Evolutionary conservation across 805 yeast genomes (phyloP).

Genomic region (Cephaloascus albidus): DNA sequence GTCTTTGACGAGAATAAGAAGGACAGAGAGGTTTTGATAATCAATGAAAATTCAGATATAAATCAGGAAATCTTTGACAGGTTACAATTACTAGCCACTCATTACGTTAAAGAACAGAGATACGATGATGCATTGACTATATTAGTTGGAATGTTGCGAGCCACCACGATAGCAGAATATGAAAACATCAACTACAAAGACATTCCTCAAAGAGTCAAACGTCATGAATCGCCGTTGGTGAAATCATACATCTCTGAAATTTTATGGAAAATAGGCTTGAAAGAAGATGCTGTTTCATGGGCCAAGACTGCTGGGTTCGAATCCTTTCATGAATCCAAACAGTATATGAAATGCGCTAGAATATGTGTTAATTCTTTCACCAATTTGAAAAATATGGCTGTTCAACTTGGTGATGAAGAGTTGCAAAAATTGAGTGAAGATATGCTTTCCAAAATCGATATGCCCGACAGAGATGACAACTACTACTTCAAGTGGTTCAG

Average conservation of each 20-base stretch:
- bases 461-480: not conserved
- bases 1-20: conserved; percentile 8
- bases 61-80: conserved; percentile 11
- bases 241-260: conserved; percentile 33
- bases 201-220: not conserved
- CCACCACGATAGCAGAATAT: not conserved
- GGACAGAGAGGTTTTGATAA: conserved; percentile 7
- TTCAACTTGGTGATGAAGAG: not conserved
- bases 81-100: conserved; percentile 12
- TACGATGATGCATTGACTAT: conserved; percentile 2
- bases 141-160: not conserved
- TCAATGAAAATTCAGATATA: conserved; percentile 5
- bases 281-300: conserved; percentile 26
- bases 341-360: conserved; percentile 24
- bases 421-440: not conserved
- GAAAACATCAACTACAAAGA: not conserved
- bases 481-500: not conserved
- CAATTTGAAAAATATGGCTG: conserved; percentile 21
- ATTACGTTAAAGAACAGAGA: conserved; percentile 9
- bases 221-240: conserved; percentile 16
- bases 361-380: conserved; percentile 24
- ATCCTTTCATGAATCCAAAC: conserved; percentile 16
- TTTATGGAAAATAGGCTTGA: conserved; percentile 22
- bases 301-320: conserved; percentile 26
- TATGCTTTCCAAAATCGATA: not conserved